Base-by-base conservation (phyloP, 371 early-diverging fungal genomes). In the Syncephalastrum contaminatum region DNA sequence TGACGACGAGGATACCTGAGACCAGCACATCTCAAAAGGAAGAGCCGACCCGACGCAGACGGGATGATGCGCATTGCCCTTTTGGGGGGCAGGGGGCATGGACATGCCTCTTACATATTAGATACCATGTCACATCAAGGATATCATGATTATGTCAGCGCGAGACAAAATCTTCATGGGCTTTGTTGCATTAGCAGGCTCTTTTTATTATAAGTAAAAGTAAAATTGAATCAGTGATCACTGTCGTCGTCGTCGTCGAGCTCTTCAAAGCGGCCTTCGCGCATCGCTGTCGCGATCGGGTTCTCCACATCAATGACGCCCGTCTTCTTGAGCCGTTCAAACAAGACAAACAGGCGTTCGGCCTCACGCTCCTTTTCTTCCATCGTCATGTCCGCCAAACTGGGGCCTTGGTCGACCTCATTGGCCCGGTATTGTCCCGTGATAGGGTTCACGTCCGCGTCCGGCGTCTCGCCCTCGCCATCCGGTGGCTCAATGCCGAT, bases 301-400 rank as follows among this genome's bases (percentile, higher is more conserved):
- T 87, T 83, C 25, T 82, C 80, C 19, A 84, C 89, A 61, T 89
- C 80, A 53, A 94, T 86, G 7, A 97, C 75, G 7, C 97, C 97
- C 4, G 91, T 93, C 63, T 88, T 88, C 56, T 97, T 91, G 46
- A 97, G 70, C 63, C 92, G 78, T 59, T 97, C 96, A 79, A 98
- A 93, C 65, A 96, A 73, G 1, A 93, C 95, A 75, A 96, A 88
- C 62, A 98, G 60, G 24, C 84, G 80, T 68, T 95, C 94, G 2
- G 96, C 95, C 66, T 98, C 98, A 21, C 86, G 72, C 65, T 96
- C 96, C 70, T 95, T 95, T 65, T 98, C 97, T 67, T 95, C 97
- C 24, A 94, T 94, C 13, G 95, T 96, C 95, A 98, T 93, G 12
- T 84, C 81, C 4, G 80, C 80, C 52, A 87, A 66, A 20, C 78